phyloP scores from a whole-genome alignment of 306 rosid genomes.

The Ochetophila trinervis region DNA sequence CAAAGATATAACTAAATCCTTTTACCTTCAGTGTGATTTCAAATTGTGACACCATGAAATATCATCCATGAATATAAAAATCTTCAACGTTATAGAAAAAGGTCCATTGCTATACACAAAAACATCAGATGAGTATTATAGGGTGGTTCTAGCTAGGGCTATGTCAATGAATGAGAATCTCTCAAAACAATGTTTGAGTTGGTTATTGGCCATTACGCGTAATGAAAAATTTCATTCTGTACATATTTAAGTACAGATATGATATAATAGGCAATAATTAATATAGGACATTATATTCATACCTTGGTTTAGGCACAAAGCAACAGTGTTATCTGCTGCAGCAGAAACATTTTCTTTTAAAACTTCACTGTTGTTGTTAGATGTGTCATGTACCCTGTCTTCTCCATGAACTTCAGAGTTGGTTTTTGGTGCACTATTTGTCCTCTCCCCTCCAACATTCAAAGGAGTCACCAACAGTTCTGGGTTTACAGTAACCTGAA shows the following conservation, averaged over 20 bases:
- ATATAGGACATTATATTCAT: slow-evolving; percentile 14
- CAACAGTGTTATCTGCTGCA: slow-evolving; percentile 31
- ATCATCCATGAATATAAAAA: no score
- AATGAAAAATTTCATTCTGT: background rate
- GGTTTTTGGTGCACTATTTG: slow-evolving; percentile 28
- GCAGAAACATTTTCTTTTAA: slow-evolving; percentile 25
- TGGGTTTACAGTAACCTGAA: slow-evolving; percentile 51
- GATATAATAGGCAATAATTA: background rate
- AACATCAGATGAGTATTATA: background rate
- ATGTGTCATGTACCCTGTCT: slow-evolving; percentile 28
- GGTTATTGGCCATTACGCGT: background rate
- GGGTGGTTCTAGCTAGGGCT: background rate
- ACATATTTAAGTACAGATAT: background rate
- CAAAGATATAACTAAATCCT: no score
- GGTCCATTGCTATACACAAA: no score
- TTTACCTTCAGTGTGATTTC: no score
- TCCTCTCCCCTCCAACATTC: slow-evolving; percentile 36
- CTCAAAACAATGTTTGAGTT: background rate
- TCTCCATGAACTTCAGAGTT: slow-evolving; percentile 31
- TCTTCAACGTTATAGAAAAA: no score
- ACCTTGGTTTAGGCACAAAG: slow-evolving; percentile 59
- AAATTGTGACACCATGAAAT: no score
- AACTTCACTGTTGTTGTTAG: slow-evolving; percentile 31
- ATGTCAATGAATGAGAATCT: background rate
- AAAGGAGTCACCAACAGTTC: slow-evolving; percentile 35